Percentiles rank a stretch among this genome's conserved stretches.
Evolutionary conservation across 2,329 filamentous ascomycete species (phyloP).

Genomic region (Colletotrichum sidae): DNA sequence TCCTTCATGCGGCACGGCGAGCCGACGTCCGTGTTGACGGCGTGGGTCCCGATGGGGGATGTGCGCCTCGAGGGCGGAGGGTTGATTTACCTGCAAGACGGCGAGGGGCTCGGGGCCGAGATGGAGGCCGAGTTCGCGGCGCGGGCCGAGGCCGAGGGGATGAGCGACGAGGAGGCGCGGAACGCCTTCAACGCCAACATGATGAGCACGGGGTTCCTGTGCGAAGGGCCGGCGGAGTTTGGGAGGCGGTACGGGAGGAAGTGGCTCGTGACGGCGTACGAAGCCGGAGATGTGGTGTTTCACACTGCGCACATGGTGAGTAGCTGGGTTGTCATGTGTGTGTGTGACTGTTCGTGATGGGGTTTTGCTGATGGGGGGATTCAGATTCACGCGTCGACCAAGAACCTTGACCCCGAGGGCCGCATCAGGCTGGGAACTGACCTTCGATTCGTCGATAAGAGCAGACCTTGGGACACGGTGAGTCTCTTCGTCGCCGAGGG

Average conservation of each 20-base stretch:
- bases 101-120: constrained; percentile 49
- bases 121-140: constrained; percentile 56
- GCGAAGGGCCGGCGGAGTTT: constrained; percentile 47
- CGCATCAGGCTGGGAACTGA: constrained; percentile 67
- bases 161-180: constrained; percentile 63
- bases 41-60: constrained; percentile 69
- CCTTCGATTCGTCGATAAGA: constrained; percentile 63
- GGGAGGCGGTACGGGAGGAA: constrained; percentile 42
- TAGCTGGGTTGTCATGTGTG: fast-evolving
- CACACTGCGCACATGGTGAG: constrained; percentile 50
- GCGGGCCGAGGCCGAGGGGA: constrained; percentile 54
- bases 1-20: constrained; percentile 68
- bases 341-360: too few relatives aligned
- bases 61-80: constrained; percentile 66
- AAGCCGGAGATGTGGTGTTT: constrained; percentile 54
- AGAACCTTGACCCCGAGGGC: constrained; percentile 64
- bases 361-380: neutral
- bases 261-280: constrained; percentile 52
- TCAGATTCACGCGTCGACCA: constrained; percentile 63
- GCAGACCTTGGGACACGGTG: constrained; percentile 61
- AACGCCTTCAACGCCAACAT: constrained; percentile 69
- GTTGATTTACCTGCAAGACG: constrained; percentile 68
- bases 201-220: constrained; percentile 66
- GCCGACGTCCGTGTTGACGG: constrained; percentile 62
- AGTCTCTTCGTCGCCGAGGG: neutral